These are phyloP conservation scores for Starmerella floricola DNA, from an alignment of 805 yeast species.

Conservation along the genomic window DNA sequence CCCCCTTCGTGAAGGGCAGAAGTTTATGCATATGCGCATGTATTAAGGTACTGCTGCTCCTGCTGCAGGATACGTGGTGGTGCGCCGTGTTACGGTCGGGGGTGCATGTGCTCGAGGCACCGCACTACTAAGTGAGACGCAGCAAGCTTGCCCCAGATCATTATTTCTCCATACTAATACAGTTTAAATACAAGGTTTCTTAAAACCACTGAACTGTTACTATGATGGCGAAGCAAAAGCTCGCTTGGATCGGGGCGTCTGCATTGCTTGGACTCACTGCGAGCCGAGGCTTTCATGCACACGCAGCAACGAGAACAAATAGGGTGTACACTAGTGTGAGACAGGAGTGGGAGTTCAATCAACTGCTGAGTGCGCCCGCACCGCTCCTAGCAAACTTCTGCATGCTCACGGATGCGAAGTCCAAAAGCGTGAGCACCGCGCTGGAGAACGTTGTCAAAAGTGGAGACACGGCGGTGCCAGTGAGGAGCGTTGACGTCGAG, in stretches of 20 bases:
- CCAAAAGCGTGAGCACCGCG: conserved; percentile 51
- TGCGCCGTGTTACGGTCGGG: no score
- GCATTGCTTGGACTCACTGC: conserved; percentile 10
- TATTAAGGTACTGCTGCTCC: no score
- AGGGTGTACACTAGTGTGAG: conserved; percentile 44
- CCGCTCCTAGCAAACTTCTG: conserved; percentile 68
- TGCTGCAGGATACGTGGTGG: no score
- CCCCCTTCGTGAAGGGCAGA: no score
- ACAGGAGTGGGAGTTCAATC: conserved; percentile 47
- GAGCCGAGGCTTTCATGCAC: conserved; percentile 15
- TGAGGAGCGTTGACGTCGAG: conserved; percentile 60
- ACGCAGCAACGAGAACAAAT: conserved; percentile 24
- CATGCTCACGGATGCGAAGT: conserved; percentile 46
- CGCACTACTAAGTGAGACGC: no score
- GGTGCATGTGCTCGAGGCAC: no score
- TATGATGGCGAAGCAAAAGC: conserved; percentile 12
- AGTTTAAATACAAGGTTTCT: no score
- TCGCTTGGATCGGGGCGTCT: conserved; percentile 18
- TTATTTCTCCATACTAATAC: no score
- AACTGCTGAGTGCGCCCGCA: conserved; percentile 37
- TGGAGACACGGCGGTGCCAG: conserved; percentile 37
- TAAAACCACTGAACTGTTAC: no score
- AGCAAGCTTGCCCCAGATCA: no score
- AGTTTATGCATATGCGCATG: no score
- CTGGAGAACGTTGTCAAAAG: conserved; percentile 40